Evolutionary conservation across 2,329 filamentous ascomycete species (phyloP).

Genomic region (Hypoxylon sp.): DNA sequence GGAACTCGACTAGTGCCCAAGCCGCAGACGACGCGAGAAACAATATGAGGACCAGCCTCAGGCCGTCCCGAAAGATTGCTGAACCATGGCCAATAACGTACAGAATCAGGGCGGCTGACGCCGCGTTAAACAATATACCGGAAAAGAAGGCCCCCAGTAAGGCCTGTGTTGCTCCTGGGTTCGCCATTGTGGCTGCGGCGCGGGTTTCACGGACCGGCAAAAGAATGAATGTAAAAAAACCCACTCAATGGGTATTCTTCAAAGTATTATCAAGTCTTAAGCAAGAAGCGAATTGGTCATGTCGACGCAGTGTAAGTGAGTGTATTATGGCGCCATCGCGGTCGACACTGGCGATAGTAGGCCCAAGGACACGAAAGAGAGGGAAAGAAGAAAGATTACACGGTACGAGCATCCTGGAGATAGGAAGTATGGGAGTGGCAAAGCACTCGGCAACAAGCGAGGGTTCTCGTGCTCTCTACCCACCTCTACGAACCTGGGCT

Average conservation of each 20-base stretch:
- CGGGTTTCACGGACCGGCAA: slow-evolving; percentile 48
- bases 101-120: slow-evolving; percentile 62
- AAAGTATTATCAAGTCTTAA: slow-evolving; percentile 51
- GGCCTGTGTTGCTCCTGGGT: slow-evolving; percentile 60
- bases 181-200: slow-evolving; percentile 59
- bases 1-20: slow-evolving; percentile 68
- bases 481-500: slow-evolving; percentile 27
- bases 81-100: slow-evolving; percentile 62
- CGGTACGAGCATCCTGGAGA: slow-evolving; percentile 9
- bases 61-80: slow-evolving; percentile 66
- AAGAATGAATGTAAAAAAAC: slow-evolving; percentile 55
- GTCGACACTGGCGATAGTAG: slow-evolving; percentile 38
- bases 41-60: slow-evolving; percentile 73
- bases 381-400: slow-evolving; percentile 25
- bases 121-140: slow-evolving; percentile 67
- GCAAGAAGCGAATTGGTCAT: slow-evolving; percentile 51
- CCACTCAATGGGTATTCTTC: slow-evolving; percentile 62
- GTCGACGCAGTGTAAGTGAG: slow-evolving; percentile 18
- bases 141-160: slow-evolving; percentile 68
- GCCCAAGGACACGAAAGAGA: slow-evolving; percentile 35
- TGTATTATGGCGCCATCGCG: slow-evolving; percentile 39
- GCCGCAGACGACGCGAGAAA: slow-evolving; percentile 66
- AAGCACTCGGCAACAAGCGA: slow-evolving; percentile 31
- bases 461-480: slow-evolving; percentile 18
- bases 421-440: slow-evolving; percentile 29